These are phyloP conservation scores for Talaromyces sp. DNA, from an alignment of 2,329 filamentous ascomycete genomes.

Conservation along the genomic window DNA sequence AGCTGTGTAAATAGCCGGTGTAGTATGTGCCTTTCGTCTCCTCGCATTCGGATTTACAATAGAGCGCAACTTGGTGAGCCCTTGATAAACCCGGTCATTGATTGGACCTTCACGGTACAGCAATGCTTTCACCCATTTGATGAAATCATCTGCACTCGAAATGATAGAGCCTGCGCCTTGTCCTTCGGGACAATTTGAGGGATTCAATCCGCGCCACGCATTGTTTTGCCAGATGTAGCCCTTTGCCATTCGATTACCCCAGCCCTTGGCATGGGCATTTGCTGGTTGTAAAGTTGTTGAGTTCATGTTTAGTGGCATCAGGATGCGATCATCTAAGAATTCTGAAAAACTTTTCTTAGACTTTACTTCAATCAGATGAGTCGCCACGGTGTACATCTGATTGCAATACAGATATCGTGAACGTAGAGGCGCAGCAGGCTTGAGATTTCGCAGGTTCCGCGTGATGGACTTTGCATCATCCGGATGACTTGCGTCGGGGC, in stretches of 20 bases:
- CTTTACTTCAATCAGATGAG: constrained; percentile 47
- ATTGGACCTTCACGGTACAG: constrained; percentile 25
- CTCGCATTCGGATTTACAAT: constrained; percentile 1
- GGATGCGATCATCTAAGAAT: constrained; percentile 28
- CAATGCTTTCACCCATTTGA: constrained; percentile 30
- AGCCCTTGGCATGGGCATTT: constrained; percentile 26
- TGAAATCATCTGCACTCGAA: constrained; percentile 31
- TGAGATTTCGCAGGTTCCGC: constrained; percentile 46
- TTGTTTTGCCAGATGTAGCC: constrained; percentile 42
- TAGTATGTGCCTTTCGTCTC: constrained; percentile 20
- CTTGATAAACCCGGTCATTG: constrained; percentile 22
- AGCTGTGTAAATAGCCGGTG: constrained; percentile 25
- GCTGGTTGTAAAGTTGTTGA: constrained; percentile 31
- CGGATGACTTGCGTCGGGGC: constrained; percentile 28
- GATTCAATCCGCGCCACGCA: constrained; percentile 25
- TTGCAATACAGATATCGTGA: constrained; percentile 50
- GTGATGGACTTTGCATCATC: constrained; percentile 38
- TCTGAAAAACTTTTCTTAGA: constrained; percentile 38
- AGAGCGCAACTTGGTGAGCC: constrained; percentile 1
- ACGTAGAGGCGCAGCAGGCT: constrained; percentile 45
- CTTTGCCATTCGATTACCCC: constrained; percentile 35
- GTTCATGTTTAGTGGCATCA: constrained; percentile 6
- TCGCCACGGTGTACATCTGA: constrained; percentile 47
- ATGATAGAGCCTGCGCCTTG: constrained; percentile 47
- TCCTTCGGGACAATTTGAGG: constrained; percentile 29